A percentile compares a stretch with the other conserved stretches of the same genome.
These are phyloP conservation scores for Apodospora peruviana DNA, from an alignment of 495 filamentous ascomycete species.

Conservation along the genomic window DNA sequence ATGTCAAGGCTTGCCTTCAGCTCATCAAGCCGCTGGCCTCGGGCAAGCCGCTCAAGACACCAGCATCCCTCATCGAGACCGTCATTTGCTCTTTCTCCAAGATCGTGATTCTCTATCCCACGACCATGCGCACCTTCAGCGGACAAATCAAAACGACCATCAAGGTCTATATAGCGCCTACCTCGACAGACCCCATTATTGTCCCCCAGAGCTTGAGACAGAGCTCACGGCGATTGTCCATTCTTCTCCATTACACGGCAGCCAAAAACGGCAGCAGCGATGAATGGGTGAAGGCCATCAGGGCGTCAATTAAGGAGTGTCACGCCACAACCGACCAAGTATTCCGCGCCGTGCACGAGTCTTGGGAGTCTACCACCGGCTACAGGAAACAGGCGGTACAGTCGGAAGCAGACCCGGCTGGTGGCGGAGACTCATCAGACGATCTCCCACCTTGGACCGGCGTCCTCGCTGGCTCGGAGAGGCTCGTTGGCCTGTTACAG, in stretches of 20 bases:
- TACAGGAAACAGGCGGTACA: constrained; percentile 26
- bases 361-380: constrained; percentile 61
- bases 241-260: constrained; percentile 67
- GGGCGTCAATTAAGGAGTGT: constrained; percentile 49
- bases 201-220: constrained; percentile 46
- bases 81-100: constrained; percentile 53
- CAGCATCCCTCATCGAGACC: constrained; percentile 49
- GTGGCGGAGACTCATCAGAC: constrained; percentile 33
- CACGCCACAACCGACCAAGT: constrained; percentile 68
- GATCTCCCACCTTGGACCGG: constrained; percentile 66
- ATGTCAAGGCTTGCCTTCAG: constrained; percentile 66
- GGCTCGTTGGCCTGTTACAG: constrained; percentile 57
- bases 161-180: constrained; percentile 52
- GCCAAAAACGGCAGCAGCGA: constrained; percentile 65
- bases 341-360: constrained; percentile 70
- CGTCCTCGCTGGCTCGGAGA: constrained; percentile 61
- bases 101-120: constrained; percentile 70
- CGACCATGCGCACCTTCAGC: constrained; percentile 69
- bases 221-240: constrained; percentile 53
- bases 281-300: constrained; percentile 66
- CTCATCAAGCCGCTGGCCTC: constrained; percentile 47
- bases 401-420: constrained; percentile 34
- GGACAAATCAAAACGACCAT: constrained; percentile 59
- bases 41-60: constrained; percentile 32
- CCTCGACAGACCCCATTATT: constrained; percentile 35